phyloP scores from a whole-genome alignment of 2,329 filamentous ascomycete genomes.

The Fusarium coffeatum region DNA sequence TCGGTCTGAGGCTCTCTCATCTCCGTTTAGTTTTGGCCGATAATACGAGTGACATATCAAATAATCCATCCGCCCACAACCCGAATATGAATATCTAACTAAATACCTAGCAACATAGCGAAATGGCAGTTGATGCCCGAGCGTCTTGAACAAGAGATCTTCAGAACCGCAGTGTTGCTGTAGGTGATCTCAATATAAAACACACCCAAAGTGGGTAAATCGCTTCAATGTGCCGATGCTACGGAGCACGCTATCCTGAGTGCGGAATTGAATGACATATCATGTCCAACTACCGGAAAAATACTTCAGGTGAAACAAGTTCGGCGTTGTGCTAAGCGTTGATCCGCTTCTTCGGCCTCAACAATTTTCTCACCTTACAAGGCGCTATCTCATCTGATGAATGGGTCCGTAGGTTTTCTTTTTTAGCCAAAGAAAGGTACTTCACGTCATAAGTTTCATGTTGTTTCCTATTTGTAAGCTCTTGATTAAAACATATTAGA shows the following conservation, averaged over 20 bases:
- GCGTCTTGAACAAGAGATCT: neutral
- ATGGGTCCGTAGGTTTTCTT: neutral
- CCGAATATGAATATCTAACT: neutral
- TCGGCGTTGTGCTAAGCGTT: conserved; percentile 27
- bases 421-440: neutral
- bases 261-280: neutral
- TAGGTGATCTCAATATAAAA: neutral
- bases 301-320: conserved; percentile 45
- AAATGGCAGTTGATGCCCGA: neutral
- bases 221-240: neutral
- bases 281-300: conserved; percentile 43
- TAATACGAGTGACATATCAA: neutral
- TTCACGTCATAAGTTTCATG: neutral
- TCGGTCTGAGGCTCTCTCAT: neutral
- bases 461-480: conserved; percentile 38
- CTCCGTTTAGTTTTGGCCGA: neutral
- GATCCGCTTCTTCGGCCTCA: conserved; percentile 32
- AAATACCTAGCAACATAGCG: neutral
- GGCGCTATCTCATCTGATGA: neutral
- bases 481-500: conserved; percentile 6
- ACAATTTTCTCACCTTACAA: conserved; percentile 30
- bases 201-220: neutral
- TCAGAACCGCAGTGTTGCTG: neutral
- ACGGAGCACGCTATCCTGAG: neutral
- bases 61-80: neutral